Percentiles rank a stretch among this genome's conserved stretches.
These are phyloP conservation scores for Brassica hybrid DNA, from an alignment of 441 rosid genomes.

Conservation along the genomic window DNA sequence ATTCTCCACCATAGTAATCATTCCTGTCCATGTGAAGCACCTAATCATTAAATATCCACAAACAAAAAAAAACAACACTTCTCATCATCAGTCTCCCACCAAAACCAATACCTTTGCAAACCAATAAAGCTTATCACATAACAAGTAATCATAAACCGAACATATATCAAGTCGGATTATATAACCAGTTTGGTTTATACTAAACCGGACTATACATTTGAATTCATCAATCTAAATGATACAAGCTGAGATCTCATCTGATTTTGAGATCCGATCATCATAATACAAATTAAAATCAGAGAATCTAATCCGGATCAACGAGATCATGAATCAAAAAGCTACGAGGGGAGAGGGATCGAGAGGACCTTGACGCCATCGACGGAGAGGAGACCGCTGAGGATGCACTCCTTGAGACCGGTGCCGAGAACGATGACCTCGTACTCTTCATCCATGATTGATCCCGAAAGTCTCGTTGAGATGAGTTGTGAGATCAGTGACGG, in stretches of 20 bases:
- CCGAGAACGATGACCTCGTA: slow-evolving; percentile 64
- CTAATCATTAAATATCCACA: too few relatives aligned
- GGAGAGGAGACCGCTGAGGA: slow-evolving; percentile 65
- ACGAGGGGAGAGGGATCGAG: slow-evolving; percentile 10
- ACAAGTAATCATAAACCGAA: background rate
- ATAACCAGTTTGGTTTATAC: too few relatives aligned
- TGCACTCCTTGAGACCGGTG: slow-evolving; percentile 66
- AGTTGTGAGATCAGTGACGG: slow-evolving; percentile 23
- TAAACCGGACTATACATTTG: too few relatives aligned
- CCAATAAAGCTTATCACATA: background rate
- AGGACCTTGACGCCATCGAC: slow-evolving; percentile 64
- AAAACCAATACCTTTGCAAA: too few relatives aligned
- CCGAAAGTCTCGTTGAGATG: background rate
- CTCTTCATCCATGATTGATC: slow-evolving; percentile 58
- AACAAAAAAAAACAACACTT: too few relatives aligned
- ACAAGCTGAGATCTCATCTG: too few relatives aligned
- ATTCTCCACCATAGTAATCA: slow-evolving; percentile 77
- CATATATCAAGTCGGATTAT: background rate
- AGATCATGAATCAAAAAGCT: slow-evolving; percentile 21
- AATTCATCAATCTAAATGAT: too few relatives aligned
- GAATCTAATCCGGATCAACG: background rate
- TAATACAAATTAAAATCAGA: background rate
- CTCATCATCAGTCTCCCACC: too few relatives aligned
- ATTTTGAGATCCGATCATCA: too few relatives aligned
- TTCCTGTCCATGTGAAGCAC: slow-evolving; percentile 75